Conservation (phyloP, 1,284 basidiomycete species). For the Somion occarium region DNA sequence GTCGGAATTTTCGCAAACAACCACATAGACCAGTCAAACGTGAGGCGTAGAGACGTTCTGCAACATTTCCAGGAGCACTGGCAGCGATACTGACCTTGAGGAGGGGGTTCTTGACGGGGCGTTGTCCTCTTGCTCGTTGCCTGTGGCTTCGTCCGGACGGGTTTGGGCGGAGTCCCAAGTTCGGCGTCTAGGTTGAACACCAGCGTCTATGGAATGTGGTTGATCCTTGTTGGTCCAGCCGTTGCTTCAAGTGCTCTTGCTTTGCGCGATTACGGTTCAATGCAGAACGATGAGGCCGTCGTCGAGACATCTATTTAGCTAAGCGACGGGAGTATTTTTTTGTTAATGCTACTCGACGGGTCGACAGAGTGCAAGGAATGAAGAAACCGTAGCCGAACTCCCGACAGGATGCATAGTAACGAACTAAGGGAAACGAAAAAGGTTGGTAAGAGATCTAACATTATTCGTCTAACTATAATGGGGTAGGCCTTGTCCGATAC, state of each 20-base stretch:
- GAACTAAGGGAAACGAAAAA: no score
- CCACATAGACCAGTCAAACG: slow-evolving; percentile 14
- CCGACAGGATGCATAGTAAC: no score
- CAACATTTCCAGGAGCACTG: slow-evolving; percentile 13
- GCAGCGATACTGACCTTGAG: slow-evolving; percentile 33
- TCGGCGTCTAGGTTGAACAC: no score
- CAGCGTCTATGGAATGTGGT: background rate
- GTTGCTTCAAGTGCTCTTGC: no score
- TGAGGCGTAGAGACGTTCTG: slow-evolving; percentile 15
- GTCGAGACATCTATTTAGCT: background rate
- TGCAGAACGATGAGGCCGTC: background rate
- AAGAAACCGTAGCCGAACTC: no score
- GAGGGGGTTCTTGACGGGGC: slow-evolving; percentile 26
- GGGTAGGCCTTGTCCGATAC: no score
- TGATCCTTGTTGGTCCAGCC: slow-evolving; percentile 2
- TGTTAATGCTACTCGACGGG: no score
- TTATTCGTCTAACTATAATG: no score
- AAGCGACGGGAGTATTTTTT: background rate
- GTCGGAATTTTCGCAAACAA: slow-evolving; percentile 15
- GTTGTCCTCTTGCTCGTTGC: slow-evolving; percentile 9
- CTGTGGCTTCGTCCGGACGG: slow-evolving; percentile 5
- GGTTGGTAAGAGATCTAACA: no score
- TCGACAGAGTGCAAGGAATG: no score
- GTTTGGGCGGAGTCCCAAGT: slow-evolving; percentile 7
- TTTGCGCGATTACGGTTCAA: no score